Base-by-base conservation (phyloP, 441 rosid species). In the Geranium incanum region DNA sequence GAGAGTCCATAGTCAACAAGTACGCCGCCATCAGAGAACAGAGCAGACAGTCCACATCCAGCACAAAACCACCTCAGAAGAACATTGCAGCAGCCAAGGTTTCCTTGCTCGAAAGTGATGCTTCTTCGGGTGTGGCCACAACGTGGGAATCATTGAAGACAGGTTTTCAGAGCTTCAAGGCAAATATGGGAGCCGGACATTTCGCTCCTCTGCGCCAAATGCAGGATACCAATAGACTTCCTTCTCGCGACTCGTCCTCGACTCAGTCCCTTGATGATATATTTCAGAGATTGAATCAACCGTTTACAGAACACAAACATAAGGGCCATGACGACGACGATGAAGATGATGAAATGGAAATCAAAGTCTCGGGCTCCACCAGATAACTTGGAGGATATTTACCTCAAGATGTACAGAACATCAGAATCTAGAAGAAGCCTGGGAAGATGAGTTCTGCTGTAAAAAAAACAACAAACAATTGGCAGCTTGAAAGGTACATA, bases 21-120 rank as follows among this genome's bases (percentile, higher is more conserved):
- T 92, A 95, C 37, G 89, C 91, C 79, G 92, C 92, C 62, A 78
- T 87, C 12, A 89, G 95, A 86, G 90, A 87, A 83, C 95, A 86
- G 76, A 81, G 77, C 77, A 87, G 87, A 70, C 87, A 83, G 16
- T 1, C 19, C 36, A 75, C 86, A 3, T 79, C 88, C 64, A 80
- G 78, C 65, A 37, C 80, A 13, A 84, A 76, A 74, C 89, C 85
- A 36, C 70, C 36, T 65, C 95, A 88, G 79, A 84, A 80, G 79
- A 83, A 78, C 70, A 87, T 88, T 67, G 76, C 97, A 71, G 78
- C 97, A 62, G 85, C 97, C 23, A 92, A 87, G 85, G 92, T 86
- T 28, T 88, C 96, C 5, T 82, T 95, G 83, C 98, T 91, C 62
- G 88, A 85, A 48, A 48, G 55, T 48, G 55, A 48, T 0, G 55